Base-by-base conservation (phyloP, 2,329 filamentous ascomycete species). In the Ceratocystis smalleyi region DNA sequence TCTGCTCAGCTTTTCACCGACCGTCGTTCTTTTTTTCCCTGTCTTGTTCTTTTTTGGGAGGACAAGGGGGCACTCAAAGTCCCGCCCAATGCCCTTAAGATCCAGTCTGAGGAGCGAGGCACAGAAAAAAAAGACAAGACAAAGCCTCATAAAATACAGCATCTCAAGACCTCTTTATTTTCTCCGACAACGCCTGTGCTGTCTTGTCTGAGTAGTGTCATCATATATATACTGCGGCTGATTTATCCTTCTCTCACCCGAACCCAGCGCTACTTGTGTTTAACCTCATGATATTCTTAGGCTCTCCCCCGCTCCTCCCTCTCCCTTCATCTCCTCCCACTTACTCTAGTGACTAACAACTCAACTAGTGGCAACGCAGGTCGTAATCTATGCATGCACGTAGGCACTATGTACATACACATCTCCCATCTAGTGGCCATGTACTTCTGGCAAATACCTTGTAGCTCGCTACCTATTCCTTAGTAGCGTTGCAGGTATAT, bases 371-470 rank as follows among this genome's bases (percentile, higher is more conserved):
- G 54, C 54, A 57, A 35, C 32, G 54, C 54, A 35, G 30, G 54
- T 57, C 30, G 35, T 30, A 57, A 57, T 35, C 35, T 57, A 57
- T 57, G 27, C 27, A 57, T 57, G 54, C 54, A 57, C 32, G 54
- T 57, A 40, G 35, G 35, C 12, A 32, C 27, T 57, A 35, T 57
- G 24, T 35, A 57, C 54, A n/a, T 10, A 51, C 22, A 51, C n/a
- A 51, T 8, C 6, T n/a, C 27, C 51, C 27, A 35, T 57, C 27
- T 32, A 35, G 54, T 57, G 15, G 35, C 54, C 54, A 27, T 51
- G 47, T 51, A 51, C 54, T 5, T n/a, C 32, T 24, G 2, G n/a
- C 17, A n/a, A 51, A n/a, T 19, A n/a, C 7, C 47, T 19, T 32
- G 54, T 57, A 57, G 17, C 54, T 7, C 12, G 35, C 35, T 40